These are phyloP conservation scores for Ganoderma multipileum DNA, from an alignment of 1,284 basidiomycete species.

Conservation along the genomic window DNA sequence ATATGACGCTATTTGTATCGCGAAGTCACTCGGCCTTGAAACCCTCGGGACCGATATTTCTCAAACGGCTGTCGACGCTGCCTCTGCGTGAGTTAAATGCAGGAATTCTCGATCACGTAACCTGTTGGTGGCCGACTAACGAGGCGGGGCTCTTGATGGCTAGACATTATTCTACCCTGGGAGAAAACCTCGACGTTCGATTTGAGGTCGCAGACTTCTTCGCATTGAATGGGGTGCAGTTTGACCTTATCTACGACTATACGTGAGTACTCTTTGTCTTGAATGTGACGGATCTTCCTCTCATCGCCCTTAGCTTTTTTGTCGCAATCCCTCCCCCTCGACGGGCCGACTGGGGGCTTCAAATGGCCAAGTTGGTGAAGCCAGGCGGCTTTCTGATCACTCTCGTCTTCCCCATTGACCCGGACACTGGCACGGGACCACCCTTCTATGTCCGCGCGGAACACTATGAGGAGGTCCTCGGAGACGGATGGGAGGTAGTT, in stretches of 20 bases:
- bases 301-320: constrained; percentile 60
- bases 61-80: constrained; percentile 57
- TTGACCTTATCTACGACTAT: constrained; percentile 72
- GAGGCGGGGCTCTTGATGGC: background rate
- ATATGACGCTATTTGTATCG: constrained; percentile 65
- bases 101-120: background rate
- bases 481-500: constrained; percentile 58
- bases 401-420: constrained; percentile 60
- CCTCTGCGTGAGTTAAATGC: constrained; percentile 48
- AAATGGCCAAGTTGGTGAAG: constrained; percentile 63
- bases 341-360: constrained; percentile 64
- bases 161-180: background rate
- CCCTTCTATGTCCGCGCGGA: constrained; percentile 67
- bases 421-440: constrained; percentile 58
- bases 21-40: constrained; percentile 55
- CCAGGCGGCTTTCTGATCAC: constrained; percentile 69
- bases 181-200: constrained; percentile 36
- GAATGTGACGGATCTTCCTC: too few species aligned
- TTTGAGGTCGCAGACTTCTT: constrained; percentile 65
- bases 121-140: background rate
- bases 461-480: constrained; percentile 62
- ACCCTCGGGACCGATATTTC: constrained; percentile 65
- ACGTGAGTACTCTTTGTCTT: constrained; percentile 53
- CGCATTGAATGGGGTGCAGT: constrained; percentile 34
- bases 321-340: constrained; percentile 68